Evolutionary conservation across 352 stramenopile species (phyloP).

Genomic region (Pythium sukuiense): DNA sequence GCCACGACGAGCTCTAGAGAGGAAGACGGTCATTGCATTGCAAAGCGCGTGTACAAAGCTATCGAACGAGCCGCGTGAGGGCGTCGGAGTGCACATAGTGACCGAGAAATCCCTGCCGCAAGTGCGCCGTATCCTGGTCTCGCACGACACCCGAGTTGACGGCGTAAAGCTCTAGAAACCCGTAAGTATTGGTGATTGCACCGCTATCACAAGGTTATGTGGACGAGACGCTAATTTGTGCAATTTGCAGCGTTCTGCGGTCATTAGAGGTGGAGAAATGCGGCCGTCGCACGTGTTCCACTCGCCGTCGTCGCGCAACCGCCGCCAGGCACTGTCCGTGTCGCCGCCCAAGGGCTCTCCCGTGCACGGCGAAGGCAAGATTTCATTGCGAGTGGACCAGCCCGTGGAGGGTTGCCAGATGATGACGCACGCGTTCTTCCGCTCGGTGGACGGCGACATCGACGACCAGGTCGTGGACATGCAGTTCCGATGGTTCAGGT

Average conservation of each 20-base stretch:
- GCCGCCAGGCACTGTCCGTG: slow-evolving; percentile 26
- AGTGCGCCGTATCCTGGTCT: background rate
- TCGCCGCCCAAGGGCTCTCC: slow-evolving; percentile 40
- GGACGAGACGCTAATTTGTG: background rate
- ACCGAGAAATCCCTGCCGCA: background rate
- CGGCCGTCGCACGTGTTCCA: slow-evolving; percentile 15
- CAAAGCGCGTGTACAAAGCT: background rate
- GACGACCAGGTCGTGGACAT: slow-evolving; percentile 45
- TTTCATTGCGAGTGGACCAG: slow-evolving; percentile 50
- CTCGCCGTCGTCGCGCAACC: slow-evolving; percentile 26
- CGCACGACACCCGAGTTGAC: background rate
- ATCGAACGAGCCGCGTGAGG: background rate
- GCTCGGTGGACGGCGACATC: slow-evolving; percentile 38
- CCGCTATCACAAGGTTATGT: background rate
- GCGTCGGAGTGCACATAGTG: background rate
- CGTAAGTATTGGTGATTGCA: background rate
- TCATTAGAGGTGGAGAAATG: slow-evolving; percentile 8
- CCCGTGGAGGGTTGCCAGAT: slow-evolving; percentile 46
- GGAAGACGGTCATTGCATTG: background rate
- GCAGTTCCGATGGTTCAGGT: slow-evolving; percentile 45
- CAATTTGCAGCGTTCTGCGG: background rate
- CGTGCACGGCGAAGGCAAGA: slow-evolving; percentile 38
- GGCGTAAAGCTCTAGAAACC: background rate
- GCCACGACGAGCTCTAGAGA: background rate
- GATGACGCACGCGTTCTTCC: slow-evolving; percentile 46